Evolutionary conservation across 345 rosid species (phyloP), one percentile per base, ranked within the genome.

Genomic region (Hypericum androsaemum): DNA sequence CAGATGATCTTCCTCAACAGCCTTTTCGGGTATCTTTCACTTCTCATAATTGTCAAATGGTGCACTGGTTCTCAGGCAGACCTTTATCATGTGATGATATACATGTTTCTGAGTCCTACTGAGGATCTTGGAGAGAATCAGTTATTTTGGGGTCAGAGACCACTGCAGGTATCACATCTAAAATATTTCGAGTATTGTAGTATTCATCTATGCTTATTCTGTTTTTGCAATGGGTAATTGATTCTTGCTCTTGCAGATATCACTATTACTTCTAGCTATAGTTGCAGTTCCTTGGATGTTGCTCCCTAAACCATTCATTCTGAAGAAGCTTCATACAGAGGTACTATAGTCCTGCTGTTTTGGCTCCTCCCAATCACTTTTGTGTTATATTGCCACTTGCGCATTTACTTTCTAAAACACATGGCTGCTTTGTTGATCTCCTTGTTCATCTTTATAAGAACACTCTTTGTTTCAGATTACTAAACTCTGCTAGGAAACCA

Each of bases 261-360:
- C 82, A 40, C 67, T 90, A 68, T 62, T 90, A 68, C 82, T 90
- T 64, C 60, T 72, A 74, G 98, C 98, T 5, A 8, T 84, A 53
- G 37, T 87, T 62, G 95, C 98, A 15, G 89, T 87, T 48, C 98
- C 98, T 12, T 90, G 96, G 96, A 90, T 90, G 98, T 87, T 90
- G 59, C 79, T 90, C 71, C 96, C 98, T 16, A 90, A 90, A 60
- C 96, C 98, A 41, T 84, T 90, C 60, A 86, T 89, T 63, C 76
- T 84, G 71, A 90, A 73, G 72, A 90, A 84, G 66, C 86, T 74
- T 38, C 82, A 84, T 61, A 59, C 76, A 32, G 95, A 90, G 95
- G 98, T 84, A 77, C 37, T 13, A 22, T 4, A 22, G 32, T 22
- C 32, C 32, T 22, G 32, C 32, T 22, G 32, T 22, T 22, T 22